phyloP scores from a whole-genome alignment of 192 early-diverging fungal species.

The Rhizophagus clarus region DNA sequence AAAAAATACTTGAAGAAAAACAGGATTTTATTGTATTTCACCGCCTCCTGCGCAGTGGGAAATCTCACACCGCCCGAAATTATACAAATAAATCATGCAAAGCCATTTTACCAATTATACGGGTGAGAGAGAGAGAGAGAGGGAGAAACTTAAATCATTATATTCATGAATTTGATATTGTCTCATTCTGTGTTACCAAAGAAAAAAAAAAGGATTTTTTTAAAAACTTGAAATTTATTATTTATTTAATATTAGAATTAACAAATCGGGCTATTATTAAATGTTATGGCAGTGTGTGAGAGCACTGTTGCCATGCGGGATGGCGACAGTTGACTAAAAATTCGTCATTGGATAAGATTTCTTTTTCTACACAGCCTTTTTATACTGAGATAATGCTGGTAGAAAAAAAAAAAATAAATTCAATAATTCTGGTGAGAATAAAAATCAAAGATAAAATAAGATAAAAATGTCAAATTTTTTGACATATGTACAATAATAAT shows the following conservation, averaged over 20 bases:
- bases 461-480: background rate
- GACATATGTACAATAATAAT: background rate
- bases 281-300: background rate
- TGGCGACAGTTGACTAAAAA: background rate
- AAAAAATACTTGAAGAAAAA: background rate
- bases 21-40: background rate
- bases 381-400: too few relatives aligned
- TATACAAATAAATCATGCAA: conserved; percentile 1
- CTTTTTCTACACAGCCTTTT: background rate
- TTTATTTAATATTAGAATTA: background rate
- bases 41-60: background rate
- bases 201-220: too few relatives aligned
- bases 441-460: too few relatives aligned
- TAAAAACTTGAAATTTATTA: background rate
- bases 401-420: background rate
- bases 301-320: background rate
- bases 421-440: background rate
- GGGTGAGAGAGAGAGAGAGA: background rate
- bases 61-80: background rate
- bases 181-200: background rate
- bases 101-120: background rate
- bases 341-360: background rate
- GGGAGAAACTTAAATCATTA: background rate
- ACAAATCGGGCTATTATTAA: background rate
- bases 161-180: background rate